A percentile compares a stretch with the other conserved stretches of the same genome.
Evolutionary conservation across 176 grass and related monocot genomes (phyloP).

Genomic region (Elaeis guineensis): DNA sequence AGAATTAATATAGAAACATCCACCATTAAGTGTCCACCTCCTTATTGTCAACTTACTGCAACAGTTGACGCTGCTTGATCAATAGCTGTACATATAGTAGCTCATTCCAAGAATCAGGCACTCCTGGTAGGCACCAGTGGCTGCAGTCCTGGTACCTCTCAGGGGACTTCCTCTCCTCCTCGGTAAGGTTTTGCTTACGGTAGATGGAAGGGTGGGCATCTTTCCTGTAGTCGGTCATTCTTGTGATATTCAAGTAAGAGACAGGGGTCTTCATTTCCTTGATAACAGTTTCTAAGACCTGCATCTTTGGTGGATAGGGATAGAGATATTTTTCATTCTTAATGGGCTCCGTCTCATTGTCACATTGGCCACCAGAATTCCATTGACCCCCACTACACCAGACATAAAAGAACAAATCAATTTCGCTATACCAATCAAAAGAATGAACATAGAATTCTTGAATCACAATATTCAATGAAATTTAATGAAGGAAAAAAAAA

Average conservation of each 20-base stretch:
- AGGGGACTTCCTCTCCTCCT: slow-evolving; percentile 47
- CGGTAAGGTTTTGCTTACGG: slow-evolving; percentile 38
- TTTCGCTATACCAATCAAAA: neutral
- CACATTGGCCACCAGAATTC: slow-evolving; percentile 90
- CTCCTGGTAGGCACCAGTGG: slow-evolving; percentile 86
- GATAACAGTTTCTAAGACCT: slow-evolving; percentile 56
- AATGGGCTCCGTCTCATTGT: slow-evolving; percentile 73
- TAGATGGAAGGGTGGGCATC: slow-evolving; percentile 87
- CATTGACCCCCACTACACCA: slow-evolving; percentile 80
- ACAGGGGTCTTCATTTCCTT: slow-evolving; percentile 72
- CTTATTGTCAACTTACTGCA: slow-evolving; percentile 28
- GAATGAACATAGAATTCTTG: too few relatives aligned
- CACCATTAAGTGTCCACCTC: slow-evolving; percentile 4
- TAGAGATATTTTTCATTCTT: slow-evolving; percentile 64
- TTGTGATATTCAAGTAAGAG: slow-evolving; percentile 79
- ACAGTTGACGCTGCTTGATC: slow-evolving; percentile 54
- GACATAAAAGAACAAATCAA: slow-evolving; percentile 5
- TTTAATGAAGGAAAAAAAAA: neutral
- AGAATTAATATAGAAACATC: neutral
- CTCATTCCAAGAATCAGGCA: slow-evolving; percentile 84
- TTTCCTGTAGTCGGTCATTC: slow-evolving; percentile 90
- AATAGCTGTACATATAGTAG: slow-evolving; percentile 57
- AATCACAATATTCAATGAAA: too few relatives aligned
- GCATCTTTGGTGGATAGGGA: slow-evolving; percentile 59
- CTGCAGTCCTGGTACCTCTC: slow-evolving; percentile 78